Evolutionary conservation across 352 stramenopile species (phyloP), one percentile per base, ranked within the genome.

Genomic region (Pythium angustatum): DNA sequence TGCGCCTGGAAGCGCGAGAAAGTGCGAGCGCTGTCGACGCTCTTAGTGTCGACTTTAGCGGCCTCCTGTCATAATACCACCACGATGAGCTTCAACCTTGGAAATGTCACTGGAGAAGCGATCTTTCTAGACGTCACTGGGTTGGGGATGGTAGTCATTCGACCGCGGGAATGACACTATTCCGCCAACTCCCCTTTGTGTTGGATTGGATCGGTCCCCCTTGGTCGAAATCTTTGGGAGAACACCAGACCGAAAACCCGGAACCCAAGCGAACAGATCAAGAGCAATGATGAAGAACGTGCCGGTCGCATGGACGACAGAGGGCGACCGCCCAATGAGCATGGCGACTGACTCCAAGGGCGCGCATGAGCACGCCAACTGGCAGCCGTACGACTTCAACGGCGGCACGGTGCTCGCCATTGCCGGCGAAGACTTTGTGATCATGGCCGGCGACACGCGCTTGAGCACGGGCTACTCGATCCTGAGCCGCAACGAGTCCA

Each of bases 401-500:
- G 85, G 83, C 62, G 85, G 85, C 67, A 94, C 85, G 27, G 77
- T 90, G 60, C 74, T 98, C 50, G 96, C 94, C 15, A 98, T 99
- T 68, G 88, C 94, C 22, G 97, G 97, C 69, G 71, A 86, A 22
- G 95, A 99, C 76, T 99, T 98, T 68, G 96, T 96, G 3, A 93
- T 99, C 24, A 78, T 99, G 33, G 98, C 96, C 10, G 96, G 85
- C 7, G 96, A 99, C 76, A 99, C 97, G 24, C 88, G 98, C 30
- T 79, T 99, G 58, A 97, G 83, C 70, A 97, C 89, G 63, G 98
- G 97, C 36, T 99, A 99, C 80, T 95, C 91, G 66, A 99, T 99
- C 72, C 71, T 99, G 34, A 98, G 87, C 34, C 90, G 98, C 38
- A 88, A 98, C 38, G 90, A 98, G 65, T 96, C 84, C 72, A 99